Evolutionary conservation across 257 asterid genomes (phyloP).

Genomic region (Euphrasia confusa): DNA sequence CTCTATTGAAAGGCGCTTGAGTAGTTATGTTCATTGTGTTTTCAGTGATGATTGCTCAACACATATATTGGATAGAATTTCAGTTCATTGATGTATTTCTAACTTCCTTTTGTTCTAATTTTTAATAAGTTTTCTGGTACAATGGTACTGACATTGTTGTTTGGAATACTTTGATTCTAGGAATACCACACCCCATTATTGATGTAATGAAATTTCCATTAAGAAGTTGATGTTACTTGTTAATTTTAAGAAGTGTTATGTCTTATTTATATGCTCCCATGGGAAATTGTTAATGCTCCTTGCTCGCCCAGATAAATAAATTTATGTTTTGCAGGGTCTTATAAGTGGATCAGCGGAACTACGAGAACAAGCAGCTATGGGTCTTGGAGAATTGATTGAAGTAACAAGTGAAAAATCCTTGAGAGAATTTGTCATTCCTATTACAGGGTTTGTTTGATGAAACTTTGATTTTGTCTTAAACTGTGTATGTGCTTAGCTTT

Average conservation of each 20-base stretch:
- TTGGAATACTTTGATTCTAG: constrained; percentile 4
- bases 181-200: neutral
- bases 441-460: constrained; percentile 71
- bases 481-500: constrained; percentile 18
- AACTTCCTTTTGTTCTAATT: neutral
- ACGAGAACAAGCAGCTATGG: constrained; percentile 96
- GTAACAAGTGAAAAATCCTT: constrained; percentile 86
- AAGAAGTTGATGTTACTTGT: neutral
- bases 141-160: neutral
- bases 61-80: constrained; percentile 2
- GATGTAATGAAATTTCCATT: neutral
- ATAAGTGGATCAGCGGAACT: constrained; percentile 94
- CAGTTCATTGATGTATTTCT: constrained; percentile 1
- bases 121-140: neutral
- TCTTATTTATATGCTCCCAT: neutral
- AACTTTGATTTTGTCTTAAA: neutral
- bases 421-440: constrained; percentile 89
- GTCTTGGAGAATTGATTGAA: constrained; percentile 92
- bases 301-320: neutral
- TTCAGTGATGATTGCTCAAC: neutral
- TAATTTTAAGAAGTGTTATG: neutral
- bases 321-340: constrained; percentile 63
- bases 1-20: constrained; percentile 7
- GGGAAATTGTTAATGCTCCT: constrained; percentile 1
- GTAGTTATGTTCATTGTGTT: constrained; percentile 7